Conservation (phyloP, 331 rosid genomes). For the Saraca asoca region DNA sequence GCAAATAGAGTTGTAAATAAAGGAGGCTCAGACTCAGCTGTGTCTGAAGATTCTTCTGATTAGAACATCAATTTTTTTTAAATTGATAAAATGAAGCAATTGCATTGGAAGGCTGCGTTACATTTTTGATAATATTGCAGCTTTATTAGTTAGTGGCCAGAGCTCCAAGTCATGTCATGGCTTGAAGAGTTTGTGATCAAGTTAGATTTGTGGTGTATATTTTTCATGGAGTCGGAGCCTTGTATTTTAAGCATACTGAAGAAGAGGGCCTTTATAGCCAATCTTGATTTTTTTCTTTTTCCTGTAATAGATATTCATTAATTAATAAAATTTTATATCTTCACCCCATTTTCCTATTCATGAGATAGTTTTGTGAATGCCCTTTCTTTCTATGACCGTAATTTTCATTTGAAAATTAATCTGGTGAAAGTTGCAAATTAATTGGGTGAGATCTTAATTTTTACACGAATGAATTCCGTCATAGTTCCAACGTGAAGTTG, state of each 20-base stretch:
- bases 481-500: too few relatives aligned
- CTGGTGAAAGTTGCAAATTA: too few relatives aligned
- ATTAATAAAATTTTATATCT: constrained; percentile 38
- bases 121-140: constrained; percentile 53
- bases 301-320: constrained; percentile 42
- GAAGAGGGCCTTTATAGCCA: too few relatives aligned
- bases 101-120: constrained; percentile 46
- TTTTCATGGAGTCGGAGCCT: constrained; percentile 46
- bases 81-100: constrained; percentile 34
- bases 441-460: too few relatives aligned
- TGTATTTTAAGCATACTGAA: constrained; percentile 20
- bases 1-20: constrained; percentile 51
- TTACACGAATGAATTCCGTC: too few relatives aligned
- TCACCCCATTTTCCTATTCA: too few relatives aligned
- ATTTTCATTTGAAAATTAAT: too few relatives aligned
- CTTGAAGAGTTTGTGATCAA: constrained; percentile 26
- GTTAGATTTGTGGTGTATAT: constrained; percentile 44
- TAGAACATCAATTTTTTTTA: constrained; percentile 41
- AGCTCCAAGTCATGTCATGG: constrained; percentile 12
- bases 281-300: not conserved
- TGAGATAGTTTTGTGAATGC: too few relatives aligned
- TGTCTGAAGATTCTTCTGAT: constrained; percentile 87
- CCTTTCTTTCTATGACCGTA: too few relatives aligned
- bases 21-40: constrained; percentile 64
- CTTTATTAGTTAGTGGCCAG: constrained; percentile 36